phyloP scores from a whole-genome alignment of 2,329 filamentous ascomycete species.

The Venturia oleaginea region DNA sequence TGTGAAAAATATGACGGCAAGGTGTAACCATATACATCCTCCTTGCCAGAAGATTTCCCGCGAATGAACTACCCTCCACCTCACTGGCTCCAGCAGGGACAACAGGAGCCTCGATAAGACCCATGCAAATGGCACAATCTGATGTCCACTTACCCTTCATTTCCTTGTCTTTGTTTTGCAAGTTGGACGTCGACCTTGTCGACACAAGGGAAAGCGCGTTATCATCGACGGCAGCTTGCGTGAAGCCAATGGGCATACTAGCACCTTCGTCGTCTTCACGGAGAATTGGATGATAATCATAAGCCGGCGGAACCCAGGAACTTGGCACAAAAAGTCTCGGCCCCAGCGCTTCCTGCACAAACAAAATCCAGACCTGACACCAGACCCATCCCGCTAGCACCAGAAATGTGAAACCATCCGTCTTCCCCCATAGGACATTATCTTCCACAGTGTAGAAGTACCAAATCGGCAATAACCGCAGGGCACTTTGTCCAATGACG shows the following conservation, averaged over 20 bases:
- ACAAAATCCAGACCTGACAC: constrained; percentile 73
- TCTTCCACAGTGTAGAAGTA: constrained; percentile 75
- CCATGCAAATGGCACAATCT: constrained; percentile 93
- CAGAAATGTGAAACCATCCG: constrained; percentile 56
- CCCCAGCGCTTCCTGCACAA: constrained; percentile 73
- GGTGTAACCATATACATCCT: constrained; percentile 95
- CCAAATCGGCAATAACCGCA: constrained; percentile 69
- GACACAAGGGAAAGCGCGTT: constrained; percentile 18
- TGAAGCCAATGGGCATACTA: constrained; percentile 63
- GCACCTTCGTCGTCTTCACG: constrained; percentile 76
- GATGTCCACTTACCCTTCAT: constrained; percentile 52
- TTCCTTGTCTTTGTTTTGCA: not conserved
- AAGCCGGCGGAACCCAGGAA: constrained; percentile 60
- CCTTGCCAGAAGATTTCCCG: constrained; percentile 62
- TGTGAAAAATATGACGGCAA: constrained; percentile 93
- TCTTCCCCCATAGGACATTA: constrained; percentile 72
- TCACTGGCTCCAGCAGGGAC: constrained; percentile 49
- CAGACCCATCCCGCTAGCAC: constrained; percentile 71
- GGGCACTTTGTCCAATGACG: constrained; percentile 69
- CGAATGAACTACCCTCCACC: constrained; percentile 33
- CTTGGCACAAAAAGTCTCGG: constrained; percentile 76
- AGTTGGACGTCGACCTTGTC: not conserved
- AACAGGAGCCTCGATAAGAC: constrained; percentile 81
- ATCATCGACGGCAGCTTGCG: constrained; percentile 22
- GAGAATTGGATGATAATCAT: constrained; percentile 90